Conservation (phyloP, 225 moss, liverwort and hornwort species). For the Anthoceros angustus region DNA sequence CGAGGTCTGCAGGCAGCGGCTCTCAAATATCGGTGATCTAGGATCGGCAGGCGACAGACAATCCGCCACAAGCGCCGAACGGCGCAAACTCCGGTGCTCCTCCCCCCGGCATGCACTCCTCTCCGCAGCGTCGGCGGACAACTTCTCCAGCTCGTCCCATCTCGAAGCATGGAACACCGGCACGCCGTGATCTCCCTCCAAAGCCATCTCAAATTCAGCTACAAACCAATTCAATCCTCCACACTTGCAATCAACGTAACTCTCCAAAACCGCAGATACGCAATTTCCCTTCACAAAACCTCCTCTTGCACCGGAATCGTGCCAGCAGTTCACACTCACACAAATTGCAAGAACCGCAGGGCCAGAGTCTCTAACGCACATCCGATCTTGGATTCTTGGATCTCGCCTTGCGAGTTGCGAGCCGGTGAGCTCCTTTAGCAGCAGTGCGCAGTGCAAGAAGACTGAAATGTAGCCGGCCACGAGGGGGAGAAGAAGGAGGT, state of each 20-base stretch:
- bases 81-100: background rate
- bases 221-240: background rate
- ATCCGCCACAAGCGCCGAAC: background rate
- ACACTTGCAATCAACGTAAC: background rate
- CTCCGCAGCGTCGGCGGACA: background rate
- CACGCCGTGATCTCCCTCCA: background rate
- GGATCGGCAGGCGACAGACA: background rate
- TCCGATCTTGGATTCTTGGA: no score
- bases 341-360: no score
- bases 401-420: no score
- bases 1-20: slow-evolving; percentile 1
- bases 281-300: no score
- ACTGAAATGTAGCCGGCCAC: no score
- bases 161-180: background rate
- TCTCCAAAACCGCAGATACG: background rate
- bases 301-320: no score
- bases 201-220: background rate
- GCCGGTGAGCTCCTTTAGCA: no score
- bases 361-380: no score
- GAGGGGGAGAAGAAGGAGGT: no score
- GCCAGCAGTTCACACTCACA: no score
- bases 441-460: no score
- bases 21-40: background rate
- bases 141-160: background rate
- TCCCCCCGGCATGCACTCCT: background rate